Conservation (phyloP, 495 filamentous ascomycete species). For the Achaetomiella virescens region DNA sequence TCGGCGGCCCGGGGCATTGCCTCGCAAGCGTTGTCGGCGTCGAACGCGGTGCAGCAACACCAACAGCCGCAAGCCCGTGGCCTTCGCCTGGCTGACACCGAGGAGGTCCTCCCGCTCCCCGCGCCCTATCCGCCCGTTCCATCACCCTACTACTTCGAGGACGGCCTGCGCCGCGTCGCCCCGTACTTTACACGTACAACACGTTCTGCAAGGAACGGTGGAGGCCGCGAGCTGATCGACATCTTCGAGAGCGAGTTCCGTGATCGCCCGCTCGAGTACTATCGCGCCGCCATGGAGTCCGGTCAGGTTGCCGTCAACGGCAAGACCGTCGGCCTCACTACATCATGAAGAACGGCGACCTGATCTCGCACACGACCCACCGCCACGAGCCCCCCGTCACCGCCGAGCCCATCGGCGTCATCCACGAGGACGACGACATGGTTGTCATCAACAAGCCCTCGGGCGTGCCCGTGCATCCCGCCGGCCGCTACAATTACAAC, state of each 20-base stretch:
- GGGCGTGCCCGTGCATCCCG: conserved; percentile 89
- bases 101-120: not conserved
- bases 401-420: conserved; percentile 66
- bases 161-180: conserved; percentile 70
- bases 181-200: conserved; percentile 95
- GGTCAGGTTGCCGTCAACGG: conserved; percentile 72
- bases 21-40: not conserved
- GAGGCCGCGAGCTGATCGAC: conserved; percentile 67
- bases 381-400: conserved; percentile 93
- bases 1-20: not conserved
- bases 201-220: conserved; percentile 88
- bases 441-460: conserved; percentile 96
- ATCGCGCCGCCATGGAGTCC: conserved; percentile 71
- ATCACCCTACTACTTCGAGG: conserved; percentile 69
- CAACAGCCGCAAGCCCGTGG: not conserved
- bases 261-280: conserved; percentile 81
- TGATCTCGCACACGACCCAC: conserved; percentile 89
- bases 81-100: not conserved
- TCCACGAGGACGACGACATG: conserved; percentile 86
- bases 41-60: not conserved
- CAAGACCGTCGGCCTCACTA: conserved; percentile 49
- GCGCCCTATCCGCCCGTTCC: conserved; percentile 61
- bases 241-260: conserved; percentile 81
- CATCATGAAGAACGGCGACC: conserved; percentile 51
- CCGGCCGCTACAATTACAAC: conserved; percentile 93